Evolutionary conservation across 2,329 filamentous ascomycete species (phyloP).

Genomic region (Pleomassaria siparia): DNA sequence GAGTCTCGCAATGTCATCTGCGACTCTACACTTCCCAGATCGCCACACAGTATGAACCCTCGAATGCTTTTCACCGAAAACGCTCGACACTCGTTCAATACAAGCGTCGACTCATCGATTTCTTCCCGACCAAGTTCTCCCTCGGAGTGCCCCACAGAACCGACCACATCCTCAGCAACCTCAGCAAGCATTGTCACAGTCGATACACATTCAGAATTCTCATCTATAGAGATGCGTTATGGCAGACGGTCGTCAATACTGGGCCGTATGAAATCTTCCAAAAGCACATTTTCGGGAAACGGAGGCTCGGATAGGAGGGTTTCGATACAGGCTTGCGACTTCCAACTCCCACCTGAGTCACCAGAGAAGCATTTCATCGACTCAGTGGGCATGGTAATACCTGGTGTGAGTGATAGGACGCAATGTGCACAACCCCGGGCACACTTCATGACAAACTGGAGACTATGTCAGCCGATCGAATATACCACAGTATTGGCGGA

Average conservation of each 20-base stretch:
- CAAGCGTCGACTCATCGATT: neutral
- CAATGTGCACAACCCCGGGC: conserved; percentile 17
- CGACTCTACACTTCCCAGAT: neutral
- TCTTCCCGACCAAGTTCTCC: conserved; percentile 67
- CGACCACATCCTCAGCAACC: conserved; percentile 94
- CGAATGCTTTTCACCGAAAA: neutral
- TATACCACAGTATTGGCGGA: conserved; percentile 29
- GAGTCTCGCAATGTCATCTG: conserved; percentile 1
- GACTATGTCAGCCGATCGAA: conserved; percentile 27
- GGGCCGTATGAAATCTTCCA: conserved; percentile 17
- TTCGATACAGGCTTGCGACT: conserved; percentile 14
- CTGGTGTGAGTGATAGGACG: conserved; percentile 22
- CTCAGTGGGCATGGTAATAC: conserved; percentile 26
- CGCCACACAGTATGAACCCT: neutral
- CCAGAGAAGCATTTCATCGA: conserved; percentile 31
- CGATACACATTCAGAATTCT: conserved; percentile 7
- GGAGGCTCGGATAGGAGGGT: neutral
- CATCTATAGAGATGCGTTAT: neutral
- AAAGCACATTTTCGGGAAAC: conserved; percentile 8
- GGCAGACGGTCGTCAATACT: conserved; percentile 17
- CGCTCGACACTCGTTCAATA: conserved; percentile 10
- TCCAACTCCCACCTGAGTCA: conserved; percentile 17
- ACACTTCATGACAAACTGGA: conserved; percentile 27
- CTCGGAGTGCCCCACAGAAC: conserved; percentile 94
- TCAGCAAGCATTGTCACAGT: conserved; percentile 56